Conservation (phyloP, 306 rosid genomes). For the Fragaria iinumae region DNA sequence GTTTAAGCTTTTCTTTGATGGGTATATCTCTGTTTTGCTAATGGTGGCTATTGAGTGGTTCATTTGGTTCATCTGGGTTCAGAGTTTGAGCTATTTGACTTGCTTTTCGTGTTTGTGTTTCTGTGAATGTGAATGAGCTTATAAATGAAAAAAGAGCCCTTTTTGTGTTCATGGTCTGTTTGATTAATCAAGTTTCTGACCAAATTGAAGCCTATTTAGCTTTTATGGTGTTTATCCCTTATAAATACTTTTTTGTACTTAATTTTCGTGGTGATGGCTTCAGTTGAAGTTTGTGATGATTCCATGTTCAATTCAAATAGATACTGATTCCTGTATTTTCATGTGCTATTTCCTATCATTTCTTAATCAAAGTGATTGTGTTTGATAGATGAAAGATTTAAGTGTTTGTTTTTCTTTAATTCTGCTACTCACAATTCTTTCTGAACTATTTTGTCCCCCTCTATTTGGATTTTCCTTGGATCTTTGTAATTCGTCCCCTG, state of each 20-base stretch:
- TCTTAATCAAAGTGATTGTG: slow-evolving; percentile 11
- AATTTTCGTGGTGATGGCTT: neutral
- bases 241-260: neutral
- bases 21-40: slow-evolving; percentile 1
- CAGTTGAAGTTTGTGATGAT: neutral
- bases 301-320: neutral
- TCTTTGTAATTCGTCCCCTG: slow-evolving; percentile 21
- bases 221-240: neutral
- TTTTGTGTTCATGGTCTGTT: neutral
- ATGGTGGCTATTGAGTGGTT: neutral
- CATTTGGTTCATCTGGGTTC: neutral
- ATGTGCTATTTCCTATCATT: neutral
- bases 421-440: slow-evolving; percentile 3
- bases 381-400: slow-evolving; percentile 11
- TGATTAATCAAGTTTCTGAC: slow-evolving; percentile 1
- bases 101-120: neutral
- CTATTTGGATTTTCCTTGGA: neutral
- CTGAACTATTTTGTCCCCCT: slow-evolving; percentile 7
- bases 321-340: neutral
- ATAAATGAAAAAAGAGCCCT: neutral
- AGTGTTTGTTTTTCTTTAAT: neutral
- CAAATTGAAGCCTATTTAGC: slow-evolving; percentile 9
- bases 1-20: slow-evolving; percentile 10
- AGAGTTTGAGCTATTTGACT: slow-evolving; percentile 1
- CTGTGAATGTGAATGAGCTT: neutral